Evolutionary conservation across 2,329 filamentous ascomycete genomes (phyloP), one percentile per base, ranked within the genome.

Genomic region (Neonectria hederae): DNA sequence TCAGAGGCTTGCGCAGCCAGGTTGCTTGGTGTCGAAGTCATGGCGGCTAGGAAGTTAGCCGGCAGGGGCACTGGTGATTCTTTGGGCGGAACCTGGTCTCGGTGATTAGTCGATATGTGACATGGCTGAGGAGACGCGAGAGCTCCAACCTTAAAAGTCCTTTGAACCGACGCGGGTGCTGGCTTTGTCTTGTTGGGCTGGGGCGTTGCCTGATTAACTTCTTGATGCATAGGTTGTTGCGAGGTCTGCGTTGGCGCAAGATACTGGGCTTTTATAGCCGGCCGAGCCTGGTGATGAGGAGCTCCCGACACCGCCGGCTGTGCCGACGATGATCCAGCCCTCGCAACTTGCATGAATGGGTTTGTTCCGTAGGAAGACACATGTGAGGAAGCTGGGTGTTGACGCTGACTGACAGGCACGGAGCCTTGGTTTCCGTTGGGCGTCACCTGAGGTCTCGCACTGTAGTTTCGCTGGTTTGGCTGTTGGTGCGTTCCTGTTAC

Each of bases 31-130:
- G 74, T 60, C 10, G 78, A 76, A 54, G 71, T 75, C 72, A 81
- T 80, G 9, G 80, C 78, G n/a, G 80, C 79, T 52, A 81, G 67
- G 55, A 81, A 81, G 58, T 81, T 80, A 5, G 81, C 78, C 1
- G 81, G 81, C 10, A 83, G 67, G 11, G 81, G 81, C 5, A 83
- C 81, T 3, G 81, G 81, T 1, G 81, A 82, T 59, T 83, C 74
- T 68, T 82, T 83, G 14, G 76, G 68, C 22, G 79, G 79, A 65
- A 76, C 69, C 76, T 76, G 68, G 46, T 69, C 69, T 59, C 67
- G 67, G 67, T 71, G 68, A 65, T 78, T 76, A 72, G 73, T 74
- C 67, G 71, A 72, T 54, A 71, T 70, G 54, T 62, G 58, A 59
- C 68, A 68, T 60, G 69, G 45, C 58, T 70, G 63, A 64, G 69